Conservation (phyloP, 2,329 filamentous ascomycete genomes). For the Tolypocladium ovalisporum region DNA sequence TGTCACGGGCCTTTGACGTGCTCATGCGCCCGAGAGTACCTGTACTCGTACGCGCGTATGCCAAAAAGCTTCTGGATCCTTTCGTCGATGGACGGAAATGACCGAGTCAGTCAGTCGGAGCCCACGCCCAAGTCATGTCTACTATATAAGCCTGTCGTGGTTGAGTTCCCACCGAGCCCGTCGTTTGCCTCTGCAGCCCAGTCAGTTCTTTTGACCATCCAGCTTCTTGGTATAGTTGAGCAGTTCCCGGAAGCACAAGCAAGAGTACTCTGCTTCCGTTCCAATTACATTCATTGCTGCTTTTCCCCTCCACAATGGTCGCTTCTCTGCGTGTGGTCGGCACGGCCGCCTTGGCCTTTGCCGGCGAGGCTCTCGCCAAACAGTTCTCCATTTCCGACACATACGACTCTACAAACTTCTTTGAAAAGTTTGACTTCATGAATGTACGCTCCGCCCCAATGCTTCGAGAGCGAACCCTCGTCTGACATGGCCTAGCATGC, state of each 20-base stretch:
- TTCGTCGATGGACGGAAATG: background rate
- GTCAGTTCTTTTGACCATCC: background rate
- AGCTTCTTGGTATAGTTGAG: background rate
- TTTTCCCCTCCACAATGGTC: slow-evolving; percentile 16
- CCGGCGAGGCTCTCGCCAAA: slow-evolving; percentile 19
- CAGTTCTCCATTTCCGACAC: slow-evolving; percentile 27
- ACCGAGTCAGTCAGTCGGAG: background rate
- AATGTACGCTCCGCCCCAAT: slow-evolving; percentile 13
- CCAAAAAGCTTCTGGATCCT: too few species aligned
- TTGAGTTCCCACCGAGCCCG: background rate
- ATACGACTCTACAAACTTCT: slow-evolving; percentile 33
- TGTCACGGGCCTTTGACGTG: background rate
- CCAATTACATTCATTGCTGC: background rate
- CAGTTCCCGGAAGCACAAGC: background rate
- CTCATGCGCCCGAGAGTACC: too few species aligned
- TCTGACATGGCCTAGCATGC: slow-evolving; percentile 9
- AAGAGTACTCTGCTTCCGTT: background rate
- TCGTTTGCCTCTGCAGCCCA: background rate
- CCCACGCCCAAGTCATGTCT: background rate
- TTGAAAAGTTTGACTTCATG: slow-evolving; percentile 34
- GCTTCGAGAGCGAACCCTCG: background rate
- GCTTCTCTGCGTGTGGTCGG: slow-evolving; percentile 28
- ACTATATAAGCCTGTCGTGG: background rate
- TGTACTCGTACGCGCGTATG: too few species aligned
- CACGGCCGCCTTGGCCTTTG: slow-evolving; percentile 24